Percentiles rank a stretch among this genome's conserved stretches.
phyloP scores from a whole-genome alignment of 108 stramenopile genomes.

The Nitzschia putrida region DNA sequence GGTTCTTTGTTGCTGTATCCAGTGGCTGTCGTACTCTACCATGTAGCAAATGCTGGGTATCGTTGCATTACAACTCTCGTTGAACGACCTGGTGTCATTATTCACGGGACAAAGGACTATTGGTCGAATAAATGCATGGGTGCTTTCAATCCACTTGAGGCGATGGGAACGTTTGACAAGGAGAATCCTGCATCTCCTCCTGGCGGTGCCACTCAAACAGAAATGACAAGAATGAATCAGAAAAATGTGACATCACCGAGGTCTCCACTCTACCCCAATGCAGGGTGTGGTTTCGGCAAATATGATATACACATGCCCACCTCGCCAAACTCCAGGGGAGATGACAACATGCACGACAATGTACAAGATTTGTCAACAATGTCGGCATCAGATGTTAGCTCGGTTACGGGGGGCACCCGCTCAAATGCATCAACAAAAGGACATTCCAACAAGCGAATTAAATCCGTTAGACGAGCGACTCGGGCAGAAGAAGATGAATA shows the following conservation, averaged over 20 bases:
- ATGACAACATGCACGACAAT: background rate
- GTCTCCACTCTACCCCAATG: constrained; percentile 27
- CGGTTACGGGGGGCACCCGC: background rate
- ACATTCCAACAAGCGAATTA: background rate
- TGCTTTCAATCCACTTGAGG: constrained; percentile 27
- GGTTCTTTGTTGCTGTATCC: constrained; percentile 41
- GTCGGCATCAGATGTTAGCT: background rate
- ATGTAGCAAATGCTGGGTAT: background rate
- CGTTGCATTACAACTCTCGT: constrained; percentile 9
- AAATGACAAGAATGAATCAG: background rate
- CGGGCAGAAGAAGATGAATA: background rate
- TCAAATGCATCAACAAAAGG: background rate
- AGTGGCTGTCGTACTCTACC: constrained; percentile 23
- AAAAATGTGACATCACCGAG: background rate
- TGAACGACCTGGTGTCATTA: constrained; percentile 35
- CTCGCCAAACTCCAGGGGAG: background rate
- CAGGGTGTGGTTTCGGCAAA: constrained; percentile 33
- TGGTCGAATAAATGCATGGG: constrained; percentile 20
- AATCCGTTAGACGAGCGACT: no score
- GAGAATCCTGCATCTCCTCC: background rate
- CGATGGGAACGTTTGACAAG: constrained; percentile 15
- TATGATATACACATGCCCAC: constrained; percentile 32
- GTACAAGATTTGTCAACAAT: background rate
- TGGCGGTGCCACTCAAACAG: background rate
- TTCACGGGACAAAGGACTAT: constrained; percentile 26